Base-by-base conservation (phyloP, 805 yeast species). In the Candida berthetii region DNA sequence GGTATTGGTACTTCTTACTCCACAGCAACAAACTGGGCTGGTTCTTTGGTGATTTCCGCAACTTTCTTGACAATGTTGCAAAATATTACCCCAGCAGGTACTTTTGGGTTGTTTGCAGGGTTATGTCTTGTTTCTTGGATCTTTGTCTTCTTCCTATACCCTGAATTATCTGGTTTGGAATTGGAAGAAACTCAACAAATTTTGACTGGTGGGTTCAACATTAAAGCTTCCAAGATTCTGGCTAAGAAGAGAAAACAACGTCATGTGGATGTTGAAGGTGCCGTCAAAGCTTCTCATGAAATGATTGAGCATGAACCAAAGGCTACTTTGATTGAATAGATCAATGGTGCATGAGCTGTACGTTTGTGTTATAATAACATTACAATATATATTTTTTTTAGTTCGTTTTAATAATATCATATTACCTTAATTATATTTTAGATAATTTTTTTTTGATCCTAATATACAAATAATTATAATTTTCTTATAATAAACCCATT, bases 11-110 rank as follows among this genome's bases (percentile, higher is more conserved):
- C 89, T 9, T 86, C 96, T 44, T 82, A 78, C 55, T 89, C 96
- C 2, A 87, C 97, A 11, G 91, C 93, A 14, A 81, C 90, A 35
- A 91, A 91, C 68, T 91, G 99, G 99, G 78, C 88, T 6, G 98
- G 98, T 39, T 88, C 96, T 19, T 69, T 91, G 53, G 83, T 86
- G 34, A 87, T 93, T 58, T 86, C 97, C 1, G 77, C 96, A 3
- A 85, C 96, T 0, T 91, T 90, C 66, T 73, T 93, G 62, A 91
- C 98, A 24, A 89, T 91, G 97, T 74, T 93, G 67, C 78, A 86
- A 58, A 85, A 80, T 51, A 88, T 93, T 48, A 87, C 98, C 1
- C 97, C 98, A 35, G 79, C 96, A 0, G 98, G 98, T 20, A 91
- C 98, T 0, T 91, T 91, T 65, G 78, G 90, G 1, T 76, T 91